Evolutionary conservation across 2,329 filamentous ascomycete species (phyloP).

Genomic region (Fusarium ambrosium): DNA sequence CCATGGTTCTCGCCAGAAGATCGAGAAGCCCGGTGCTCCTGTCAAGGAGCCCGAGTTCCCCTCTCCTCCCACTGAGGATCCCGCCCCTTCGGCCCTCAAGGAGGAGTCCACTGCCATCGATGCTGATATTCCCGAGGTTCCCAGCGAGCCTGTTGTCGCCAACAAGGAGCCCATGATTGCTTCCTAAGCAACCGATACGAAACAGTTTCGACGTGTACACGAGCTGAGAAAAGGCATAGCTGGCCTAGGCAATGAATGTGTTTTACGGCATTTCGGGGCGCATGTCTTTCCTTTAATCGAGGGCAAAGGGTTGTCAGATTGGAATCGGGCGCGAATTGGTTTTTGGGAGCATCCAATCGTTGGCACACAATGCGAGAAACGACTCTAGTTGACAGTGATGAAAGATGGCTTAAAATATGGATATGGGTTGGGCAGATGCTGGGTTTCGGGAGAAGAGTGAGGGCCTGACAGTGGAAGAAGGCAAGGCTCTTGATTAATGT

Average conservation of each 20-base stretch:
- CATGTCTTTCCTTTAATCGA: constrained; percentile 43
- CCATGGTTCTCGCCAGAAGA: constrained; percentile 58
- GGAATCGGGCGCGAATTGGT: constrained; percentile 44
- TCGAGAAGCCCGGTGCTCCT: constrained; percentile 51
- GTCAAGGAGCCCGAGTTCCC: constrained; percentile 54
- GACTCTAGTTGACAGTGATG: constrained; percentile 43
- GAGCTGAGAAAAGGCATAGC: constrained; percentile 46
- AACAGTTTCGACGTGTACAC: constrained; percentile 45
- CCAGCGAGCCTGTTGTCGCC: constrained; percentile 38
- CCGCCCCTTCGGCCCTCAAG: constrained; percentile 46
- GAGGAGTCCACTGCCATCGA: constrained; percentile 45
- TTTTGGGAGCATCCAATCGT: constrained; percentile 47
- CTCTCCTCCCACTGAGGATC: constrained; percentile 54
- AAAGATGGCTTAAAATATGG: constrained; percentile 42
- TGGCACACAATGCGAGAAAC: constrained; percentile 45
- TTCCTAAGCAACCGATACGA: constrained; percentile 46
- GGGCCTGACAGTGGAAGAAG: constrained; percentile 3
- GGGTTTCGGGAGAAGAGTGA: constrained; percentile 9
- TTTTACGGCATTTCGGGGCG: constrained; percentile 49
- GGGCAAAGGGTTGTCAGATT: constrained; percentile 45
- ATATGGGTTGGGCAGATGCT: constrained; percentile 34
- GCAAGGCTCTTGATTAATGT: constrained; percentile 40
- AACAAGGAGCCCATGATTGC: constrained; percentile 47
- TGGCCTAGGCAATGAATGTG: constrained; percentile 45
- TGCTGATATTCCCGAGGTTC: constrained; percentile 45